These are phyloP conservation scores for Nowakowskiella sp. DNA, from an alignment of 192 early-diverging fungal genomes.

Conservation along the genomic window DNA sequence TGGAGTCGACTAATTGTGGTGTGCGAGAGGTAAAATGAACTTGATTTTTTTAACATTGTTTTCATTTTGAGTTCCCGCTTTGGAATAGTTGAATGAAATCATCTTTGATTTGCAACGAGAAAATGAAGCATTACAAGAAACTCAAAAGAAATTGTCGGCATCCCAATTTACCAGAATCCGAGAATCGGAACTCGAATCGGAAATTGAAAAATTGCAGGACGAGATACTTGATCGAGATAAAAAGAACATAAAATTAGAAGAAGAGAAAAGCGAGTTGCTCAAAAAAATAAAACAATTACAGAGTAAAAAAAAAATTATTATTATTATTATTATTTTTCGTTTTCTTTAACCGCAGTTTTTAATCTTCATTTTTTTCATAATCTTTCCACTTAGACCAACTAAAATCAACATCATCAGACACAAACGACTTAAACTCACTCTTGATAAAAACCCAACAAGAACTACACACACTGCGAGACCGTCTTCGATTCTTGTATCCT, in stretches of 20 bases:
- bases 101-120: slow-evolving; percentile 41
- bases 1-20: slow-evolving; percentile 10
- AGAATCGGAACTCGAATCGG: slow-evolving; percentile 32
- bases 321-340: no score
- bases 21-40: slow-evolving; percentile 11
- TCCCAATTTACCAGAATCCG: slow-evolving; percentile 28
- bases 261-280: slow-evolving; percentile 24
- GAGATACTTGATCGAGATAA: slow-evolving; percentile 22
- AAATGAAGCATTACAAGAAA: slow-evolving; percentile 38
- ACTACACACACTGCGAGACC: slow-evolving; percentile 24
- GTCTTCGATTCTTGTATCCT: slow-evolving; percentile 20
- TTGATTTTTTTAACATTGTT: slow-evolving; percentile 9
- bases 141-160: slow-evolving; percentile 28
- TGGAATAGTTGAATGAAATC: slow-evolving; percentile 26
- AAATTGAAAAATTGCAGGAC: slow-evolving; percentile 26
- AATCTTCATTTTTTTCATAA: no score
- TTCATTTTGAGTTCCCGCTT: slow-evolving; percentile 19
- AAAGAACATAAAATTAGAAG: slow-evolving; percentile 15
- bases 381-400: no score
- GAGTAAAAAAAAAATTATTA: no score
- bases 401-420: no score
- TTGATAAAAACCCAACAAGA: slow-evolving; percentile 34
- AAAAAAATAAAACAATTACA: slow-evolving; percentile 2
- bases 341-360: no score
- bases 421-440: no score